Base-by-base conservation (phyloP, 495 filamentous ascomycete genomes). In the Pyrenopolyporus hunteri region DNA sequence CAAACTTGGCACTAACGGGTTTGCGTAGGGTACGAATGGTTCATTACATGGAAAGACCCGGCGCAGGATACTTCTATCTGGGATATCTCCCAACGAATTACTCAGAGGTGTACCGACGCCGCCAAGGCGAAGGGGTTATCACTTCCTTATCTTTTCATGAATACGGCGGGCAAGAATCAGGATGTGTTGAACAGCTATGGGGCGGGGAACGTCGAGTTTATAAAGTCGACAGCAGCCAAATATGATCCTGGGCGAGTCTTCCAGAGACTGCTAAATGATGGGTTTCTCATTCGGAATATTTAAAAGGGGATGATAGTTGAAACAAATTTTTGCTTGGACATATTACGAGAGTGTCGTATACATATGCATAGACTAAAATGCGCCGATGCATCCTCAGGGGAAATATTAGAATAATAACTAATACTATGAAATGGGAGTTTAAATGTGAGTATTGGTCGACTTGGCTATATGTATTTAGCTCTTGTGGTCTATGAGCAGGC, bases 111-210 rank as follows among this genome's bases (percentile, higher is more conserved):
- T 23, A 57, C 36, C 10, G 70, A 70, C 5, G 61, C 78, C 17
- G 79, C 84, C 1, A 72, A 78, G 51, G 60, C 53, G 11, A 58
- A 76, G 37, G 73, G 74, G 0, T 13, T 83, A 19, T 67, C 74
- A 32, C 68, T 84, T 46, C 73, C 79, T 28, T 90, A 82, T 48
- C 65, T 88, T 22, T 88, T 88, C 59, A 76, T 84, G 59, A 83
- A 82, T 19, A 80, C 80, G 22, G 80, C 80, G 4, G 63, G 67
- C 8, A 54, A 66, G 5, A 60, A 58, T 6, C 80, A 83, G 62
- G 45, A 74, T 14, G 74, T 82, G n/a, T 71, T 80, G 26, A 36
- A 50, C 3, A 63, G 76, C 13, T 83, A 82, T 63, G 80, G 80
- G 0, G 10, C 52, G 20, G 64, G 44, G 8, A 82, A 78, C 33